These are phyloP conservation scores for Phaffomyces opuntiae DNA, from an alignment of 805 yeast species.

Conservation along the genomic window DNA sequence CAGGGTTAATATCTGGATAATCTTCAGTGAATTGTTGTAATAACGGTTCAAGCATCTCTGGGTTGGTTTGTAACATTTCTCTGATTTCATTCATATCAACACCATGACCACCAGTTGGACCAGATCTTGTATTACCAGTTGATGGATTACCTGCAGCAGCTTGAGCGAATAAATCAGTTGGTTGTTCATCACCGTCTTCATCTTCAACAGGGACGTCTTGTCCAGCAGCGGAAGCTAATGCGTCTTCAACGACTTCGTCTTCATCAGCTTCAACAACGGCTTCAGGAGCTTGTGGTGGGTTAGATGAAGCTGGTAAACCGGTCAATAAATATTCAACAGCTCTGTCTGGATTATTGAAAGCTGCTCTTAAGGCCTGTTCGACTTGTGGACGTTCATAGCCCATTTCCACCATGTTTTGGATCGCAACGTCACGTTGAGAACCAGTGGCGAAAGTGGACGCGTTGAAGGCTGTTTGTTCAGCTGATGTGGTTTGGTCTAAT, in stretches of 20 bases:
- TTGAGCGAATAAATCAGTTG: slow-evolving; percentile 30
- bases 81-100: slow-evolving; percentile 47
- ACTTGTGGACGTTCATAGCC: slow-evolving; percentile 88
- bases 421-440: slow-evolving; percentile 66
- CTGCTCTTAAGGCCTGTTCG: slow-evolving; percentile 87
- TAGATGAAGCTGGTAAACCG: slow-evolving; percentile 63
- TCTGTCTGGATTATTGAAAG: slow-evolving; percentile 95
- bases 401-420: slow-evolving; percentile 86
- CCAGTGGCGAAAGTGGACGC: slow-evolving; percentile 70
- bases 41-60: slow-evolving; percentile 79
- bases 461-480: slow-evolving; percentile 17
- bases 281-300: slow-evolving; percentile 14
- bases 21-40: slow-evolving; percentile 74
- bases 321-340: slow-evolving; percentile 93
- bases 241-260: slow-evolving; percentile 26
- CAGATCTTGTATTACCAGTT: slow-evolving; percentile 17
- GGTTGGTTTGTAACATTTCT: slow-evolving; percentile 74
- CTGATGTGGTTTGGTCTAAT: neutral
- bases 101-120: slow-evolving; percentile 1
- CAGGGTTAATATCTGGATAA: slow-evolving; percentile 91
- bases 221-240: slow-evolving; percentile 55
- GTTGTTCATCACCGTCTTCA: slow-evolving; percentile 6
- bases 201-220: slow-evolving; percentile 20
- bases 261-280: slow-evolving; percentile 27
- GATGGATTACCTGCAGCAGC: slow-evolving; percentile 29